Evolutionary conservation across 2,329 filamentous ascomycete species (phyloP).

Genomic region (Xylaria sp.): DNA sequence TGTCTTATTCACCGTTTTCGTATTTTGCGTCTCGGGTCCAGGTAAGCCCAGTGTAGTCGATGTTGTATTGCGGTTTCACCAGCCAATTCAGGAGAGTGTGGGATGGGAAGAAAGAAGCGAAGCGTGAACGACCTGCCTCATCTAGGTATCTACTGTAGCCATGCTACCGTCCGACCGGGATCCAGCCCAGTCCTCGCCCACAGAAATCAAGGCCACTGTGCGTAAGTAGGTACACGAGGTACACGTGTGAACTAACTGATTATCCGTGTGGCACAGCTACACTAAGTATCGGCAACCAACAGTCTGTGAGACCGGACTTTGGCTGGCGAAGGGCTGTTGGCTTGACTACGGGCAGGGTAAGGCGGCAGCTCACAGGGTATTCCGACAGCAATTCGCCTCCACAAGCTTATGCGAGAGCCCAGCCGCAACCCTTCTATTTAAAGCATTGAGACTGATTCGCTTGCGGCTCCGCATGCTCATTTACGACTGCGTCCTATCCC

Average conservation of each 20-base stretch:
- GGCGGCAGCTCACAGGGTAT: neutral
- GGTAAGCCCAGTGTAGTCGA: neutral
- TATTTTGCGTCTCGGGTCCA: neutral
- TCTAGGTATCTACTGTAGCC: neutral
- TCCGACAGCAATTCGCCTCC: neutral
- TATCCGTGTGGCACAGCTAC: slow-evolving; percentile 3
- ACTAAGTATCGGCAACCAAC: slow-evolving; percentile 6
- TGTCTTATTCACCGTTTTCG: neutral
- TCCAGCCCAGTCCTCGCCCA: neutral
- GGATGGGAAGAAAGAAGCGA: neutral
- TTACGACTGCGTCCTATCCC: slow-evolving; percentile 4
- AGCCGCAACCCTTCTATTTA: slow-evolving; percentile 25
- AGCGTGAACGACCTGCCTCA: neutral
- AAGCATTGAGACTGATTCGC: slow-evolving; percentile 28
- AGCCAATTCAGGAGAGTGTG: slow-evolving; percentile 1
- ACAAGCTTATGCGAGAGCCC: slow-evolving; percentile 8
- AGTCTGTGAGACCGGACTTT: slow-evolving; percentile 1
- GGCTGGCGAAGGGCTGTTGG: neutral
- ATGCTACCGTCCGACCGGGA: neutral
- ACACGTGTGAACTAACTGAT: neutral
- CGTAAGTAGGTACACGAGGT: neutral
- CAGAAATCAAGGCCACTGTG: neutral
- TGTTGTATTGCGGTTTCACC: neutral
- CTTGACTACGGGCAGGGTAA: neutral
- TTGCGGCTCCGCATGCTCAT: slow-evolving; percentile 22